phyloP scores from a whole-genome alignment of 495 filamentous ascomycete species.

The Aspergillus diversus region DNA sequence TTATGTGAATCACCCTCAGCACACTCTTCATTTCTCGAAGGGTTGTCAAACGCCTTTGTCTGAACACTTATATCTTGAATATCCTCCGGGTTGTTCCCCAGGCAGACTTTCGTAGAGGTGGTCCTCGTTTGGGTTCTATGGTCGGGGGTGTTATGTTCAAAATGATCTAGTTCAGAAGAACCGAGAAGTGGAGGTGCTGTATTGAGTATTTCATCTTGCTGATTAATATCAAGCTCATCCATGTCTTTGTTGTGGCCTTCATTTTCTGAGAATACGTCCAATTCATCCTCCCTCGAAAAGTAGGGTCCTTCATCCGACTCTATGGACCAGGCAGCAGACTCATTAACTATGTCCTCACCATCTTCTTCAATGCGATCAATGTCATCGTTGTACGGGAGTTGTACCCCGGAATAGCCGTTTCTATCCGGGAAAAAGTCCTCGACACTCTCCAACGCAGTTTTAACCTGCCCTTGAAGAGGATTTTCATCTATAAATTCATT shows the following conservation, averaged over 20 bases:
- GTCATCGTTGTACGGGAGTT: slow-evolving; percentile 11
- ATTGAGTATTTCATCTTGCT: slow-evolving; percentile 18
- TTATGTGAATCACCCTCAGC: slow-evolving; percentile 23
- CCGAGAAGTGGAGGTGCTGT: background rate
- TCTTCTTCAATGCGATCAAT: slow-evolving; percentile 34
- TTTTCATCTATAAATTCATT: slow-evolving; percentile 61
- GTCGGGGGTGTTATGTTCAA: too few relatives aligned
- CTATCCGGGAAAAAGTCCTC: slow-evolving; percentile 82
- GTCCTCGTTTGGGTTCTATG: too few relatives aligned
- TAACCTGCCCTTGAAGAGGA: slow-evolving; percentile 60
- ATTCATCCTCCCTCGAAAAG: slow-evolving; percentile 57
- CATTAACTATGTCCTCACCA: slow-evolving; percentile 50
- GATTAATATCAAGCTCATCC: slow-evolving; percentile 12
- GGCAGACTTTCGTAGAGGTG: too few relatives aligned
- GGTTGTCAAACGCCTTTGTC: slow-evolving; percentile 22
- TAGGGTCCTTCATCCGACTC: slow-evolving; percentile 51
- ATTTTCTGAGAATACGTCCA: slow-evolving; percentile 26
- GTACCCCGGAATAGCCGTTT: slow-evolving; percentile 38
- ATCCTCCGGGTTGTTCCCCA: too few relatives aligned
- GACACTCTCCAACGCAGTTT: slow-evolving; percentile 79
- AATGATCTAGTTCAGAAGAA: too few relatives aligned
- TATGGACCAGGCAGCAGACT: slow-evolving; percentile 50
- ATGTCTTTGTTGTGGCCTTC: slow-evolving; percentile 25
- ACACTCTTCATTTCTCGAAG: background rate
- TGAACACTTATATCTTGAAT: background rate